phyloP scores from a whole-genome alignment of 176 grass and related monocot species.

The Carex myosuroides region DNA sequence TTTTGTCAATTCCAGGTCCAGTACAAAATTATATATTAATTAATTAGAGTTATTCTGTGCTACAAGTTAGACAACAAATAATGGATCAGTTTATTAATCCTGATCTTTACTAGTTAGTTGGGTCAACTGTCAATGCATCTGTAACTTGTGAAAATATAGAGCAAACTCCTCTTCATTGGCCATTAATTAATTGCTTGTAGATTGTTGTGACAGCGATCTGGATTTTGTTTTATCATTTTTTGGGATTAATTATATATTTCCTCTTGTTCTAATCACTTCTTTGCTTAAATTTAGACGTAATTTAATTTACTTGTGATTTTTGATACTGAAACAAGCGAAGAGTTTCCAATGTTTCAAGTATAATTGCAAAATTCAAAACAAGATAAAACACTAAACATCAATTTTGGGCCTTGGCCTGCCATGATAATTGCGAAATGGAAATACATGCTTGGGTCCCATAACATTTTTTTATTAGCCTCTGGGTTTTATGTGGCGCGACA shows the following conservation, averaged over 20 bases:
- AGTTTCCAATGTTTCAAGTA: neutral
- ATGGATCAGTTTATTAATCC: neutral
- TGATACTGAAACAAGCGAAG: slow-evolving; percentile 2
- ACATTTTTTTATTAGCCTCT: neutral
- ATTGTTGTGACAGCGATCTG: neutral
- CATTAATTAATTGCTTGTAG: too few relatives aligned
- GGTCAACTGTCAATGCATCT: neutral
- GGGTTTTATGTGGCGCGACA: neutral
- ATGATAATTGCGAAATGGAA: neutral
- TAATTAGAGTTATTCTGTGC: neutral
- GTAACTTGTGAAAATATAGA: neutral
- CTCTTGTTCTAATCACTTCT: neutral
- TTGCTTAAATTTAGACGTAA: neutral
- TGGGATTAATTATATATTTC: too few relatives aligned
- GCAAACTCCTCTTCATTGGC: too few relatives aligned
- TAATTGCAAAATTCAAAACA: neutral
- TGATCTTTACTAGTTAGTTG: neutral
- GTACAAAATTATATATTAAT: neutral
- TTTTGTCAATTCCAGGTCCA: neutral
- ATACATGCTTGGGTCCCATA: neutral
- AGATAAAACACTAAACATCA: neutral
- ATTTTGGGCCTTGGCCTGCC: neutral
- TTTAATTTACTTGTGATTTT: neutral
- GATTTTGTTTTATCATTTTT: neutral
- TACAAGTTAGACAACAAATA: neutral